Base-by-base conservation (phyloP, 2,329 filamentous ascomycete species). In the Hypoxylon sp. region DNA sequence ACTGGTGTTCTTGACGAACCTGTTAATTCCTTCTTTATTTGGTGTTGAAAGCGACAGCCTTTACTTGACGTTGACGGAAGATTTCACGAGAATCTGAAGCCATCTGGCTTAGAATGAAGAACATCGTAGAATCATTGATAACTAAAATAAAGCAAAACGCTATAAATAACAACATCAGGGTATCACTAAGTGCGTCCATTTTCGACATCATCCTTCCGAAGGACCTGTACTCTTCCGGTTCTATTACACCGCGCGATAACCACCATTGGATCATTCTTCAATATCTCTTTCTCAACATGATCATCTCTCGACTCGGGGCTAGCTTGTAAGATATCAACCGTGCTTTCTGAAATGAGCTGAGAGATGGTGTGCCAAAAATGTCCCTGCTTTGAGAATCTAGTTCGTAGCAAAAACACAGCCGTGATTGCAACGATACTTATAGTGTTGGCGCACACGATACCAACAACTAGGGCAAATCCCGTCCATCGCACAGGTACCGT, bases 361-460 rank as follows among this genome's bases (percentile, higher is more conserved):
- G 74, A 63, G 13, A 74, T 29, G 1, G 63, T 65, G 14, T 74
- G 74, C 73, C 74, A 75, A 24, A 71, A 72, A 13, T 73, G 71
- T 0, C 72, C 73, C 31, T 70, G 67, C 37, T 67, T 73, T 1
- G 73, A 75, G 29, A 65, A 68, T 0, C 59, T 50, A 19, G 73
- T 73, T 14, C 58, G 63, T 3, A 66, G 48, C 22, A 70, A 64
- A 35, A 74, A 74, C 3, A 69, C 26, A 1, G 58, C 51, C 5
- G 72, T 59, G 26, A 71, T 66, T 6, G 59, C 42, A 22, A 69
- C 24, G 1, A 68, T 66, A n/a, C 72, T 70, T 0, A 60, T 31
- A 53, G 70, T 59, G 13, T 73, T 70, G 51, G 55, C 22, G 3
- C 59, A n/a, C 11, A 70, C 58, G 11, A 71, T 60, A n/a, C 35